Percentiles rank a stretch among this genome's conserved stretches.
These are phyloP conservation scores for Diutina ranongensis DNA, from an alignment of 1,139 yeast genomes.

Conservation along the genomic window DNA sequence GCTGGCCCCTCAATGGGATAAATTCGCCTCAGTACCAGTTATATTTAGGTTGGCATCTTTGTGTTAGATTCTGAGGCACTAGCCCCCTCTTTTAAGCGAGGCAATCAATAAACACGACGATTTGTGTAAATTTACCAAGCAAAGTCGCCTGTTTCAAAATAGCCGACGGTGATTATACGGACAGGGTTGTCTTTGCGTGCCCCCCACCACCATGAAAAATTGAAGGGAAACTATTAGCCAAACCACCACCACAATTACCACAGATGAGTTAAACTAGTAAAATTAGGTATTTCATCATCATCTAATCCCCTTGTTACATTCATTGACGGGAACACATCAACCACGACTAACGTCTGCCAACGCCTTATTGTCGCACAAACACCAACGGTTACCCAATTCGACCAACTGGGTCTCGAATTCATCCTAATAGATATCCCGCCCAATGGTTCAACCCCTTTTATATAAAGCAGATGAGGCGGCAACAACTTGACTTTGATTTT, in stretches of 20 bases:
- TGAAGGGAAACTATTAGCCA: neutral
- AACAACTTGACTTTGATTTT: neutral
- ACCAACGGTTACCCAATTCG: neutral
- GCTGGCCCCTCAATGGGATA: too few relatives aligned
- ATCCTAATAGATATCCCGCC: neutral
- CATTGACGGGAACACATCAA: neutral
- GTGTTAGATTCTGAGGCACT: neutral
- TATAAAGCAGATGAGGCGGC: neutral
- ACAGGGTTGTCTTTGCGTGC: neutral
- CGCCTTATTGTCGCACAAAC: neutral
- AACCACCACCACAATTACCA: neutral
- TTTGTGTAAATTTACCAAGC: neutral
- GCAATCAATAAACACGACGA: neutral
- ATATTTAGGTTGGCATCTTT: too few relatives aligned
- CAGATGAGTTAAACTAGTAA: too few relatives aligned
- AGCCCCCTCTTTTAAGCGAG: neutral
- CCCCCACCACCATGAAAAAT: neutral
- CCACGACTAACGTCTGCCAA: neutral
- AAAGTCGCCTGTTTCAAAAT: neutral
- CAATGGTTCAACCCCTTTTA: neutral
- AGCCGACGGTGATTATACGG: neutral
- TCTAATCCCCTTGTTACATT: neutral
- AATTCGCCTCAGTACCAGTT: too few relatives aligned
- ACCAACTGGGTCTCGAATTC: neutral
- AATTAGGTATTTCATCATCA: too few relatives aligned